A percentile compares a stretch with the other conserved stretches of the same genome.
phyloP scores from a whole-genome alignment of 2,329 filamentous ascomycete species.

The Macrophomina phaseolina region DNA sequence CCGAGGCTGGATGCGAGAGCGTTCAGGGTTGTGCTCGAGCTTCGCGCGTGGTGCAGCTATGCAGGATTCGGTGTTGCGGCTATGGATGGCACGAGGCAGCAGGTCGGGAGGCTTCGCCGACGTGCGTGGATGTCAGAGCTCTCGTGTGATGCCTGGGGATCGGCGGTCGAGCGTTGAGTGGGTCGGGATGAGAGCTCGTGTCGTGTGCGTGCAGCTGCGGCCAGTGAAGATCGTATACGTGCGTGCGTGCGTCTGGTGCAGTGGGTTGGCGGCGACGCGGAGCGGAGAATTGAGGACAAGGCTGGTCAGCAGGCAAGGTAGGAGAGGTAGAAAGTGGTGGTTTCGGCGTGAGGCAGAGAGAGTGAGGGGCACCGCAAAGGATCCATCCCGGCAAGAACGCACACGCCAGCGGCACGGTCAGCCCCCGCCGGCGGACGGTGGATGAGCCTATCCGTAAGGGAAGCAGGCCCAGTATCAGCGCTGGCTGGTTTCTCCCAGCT shows the following conservation, averaged over 20 bases:
- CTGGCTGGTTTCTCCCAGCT: slow-evolving; percentile 7
- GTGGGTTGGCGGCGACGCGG: background rate
- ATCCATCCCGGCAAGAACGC: slow-evolving; percentile 20
- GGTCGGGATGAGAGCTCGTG: slow-evolving; percentile 10
- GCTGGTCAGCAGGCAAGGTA: slow-evolving; percentile 17
- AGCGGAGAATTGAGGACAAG: background rate
- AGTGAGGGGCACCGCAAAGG: slow-evolving; percentile 19
- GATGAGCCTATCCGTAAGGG: background rate
- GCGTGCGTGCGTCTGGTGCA: slow-evolving; percentile 8
- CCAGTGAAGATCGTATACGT: slow-evolving; percentile 13
- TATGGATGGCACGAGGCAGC: slow-evolving; percentile 6
- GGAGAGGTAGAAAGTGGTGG: slow-evolving; percentile 8
- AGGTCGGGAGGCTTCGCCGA: slow-evolving; percentile 13
- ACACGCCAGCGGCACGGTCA: slow-evolving; percentile 1
- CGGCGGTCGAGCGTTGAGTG: slow-evolving; percentile 22
- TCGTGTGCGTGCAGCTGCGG: slow-evolving; percentile 15
- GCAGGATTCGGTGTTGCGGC: slow-evolving; percentile 7
- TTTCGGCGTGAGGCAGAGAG: slow-evolving; percentile 16
- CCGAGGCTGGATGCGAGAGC: background rate
- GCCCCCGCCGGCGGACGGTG: slow-evolving; percentile 8
- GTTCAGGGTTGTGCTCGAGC: background rate
- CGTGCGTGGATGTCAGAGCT: slow-evolving; percentile 22
- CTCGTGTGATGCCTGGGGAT: slow-evolving; percentile 22
- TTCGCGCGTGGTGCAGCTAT: background rate
- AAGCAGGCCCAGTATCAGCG: background rate